phyloP scores from a whole-genome alignment of 1,139 yeast species.

The Zygosaccharomyces pseudobailii region DNA sequence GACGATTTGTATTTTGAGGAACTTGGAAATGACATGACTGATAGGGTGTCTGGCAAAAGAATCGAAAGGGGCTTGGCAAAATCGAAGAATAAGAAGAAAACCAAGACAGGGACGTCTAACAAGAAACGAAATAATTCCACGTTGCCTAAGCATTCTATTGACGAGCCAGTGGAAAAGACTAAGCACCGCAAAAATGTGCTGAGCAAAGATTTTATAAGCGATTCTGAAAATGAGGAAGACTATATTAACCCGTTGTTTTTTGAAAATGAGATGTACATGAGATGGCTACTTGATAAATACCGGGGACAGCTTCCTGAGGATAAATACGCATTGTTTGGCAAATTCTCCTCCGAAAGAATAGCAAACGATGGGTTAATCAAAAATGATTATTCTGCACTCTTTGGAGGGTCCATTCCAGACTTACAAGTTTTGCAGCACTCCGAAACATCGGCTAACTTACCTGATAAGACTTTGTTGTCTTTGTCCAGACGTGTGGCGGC shows the following conservation, averaged over 20 bases:
- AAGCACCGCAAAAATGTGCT: conserved; percentile 15
- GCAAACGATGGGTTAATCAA: conserved; percentile 18
- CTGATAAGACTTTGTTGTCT: conserved; percentile 16
- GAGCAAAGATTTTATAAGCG: conserved; percentile 32
- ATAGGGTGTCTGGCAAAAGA: conserved; percentile 5
- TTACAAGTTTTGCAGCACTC: conserved; percentile 10
- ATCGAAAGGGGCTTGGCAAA: conserved; percentile 25
- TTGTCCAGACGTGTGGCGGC: conserved; percentile 12
- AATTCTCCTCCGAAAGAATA: conserved; percentile 30
- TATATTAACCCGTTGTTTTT: conserved; percentile 26
- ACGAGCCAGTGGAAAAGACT: conserved; percentile 8
- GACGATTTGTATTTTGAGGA: conserved; percentile 29
- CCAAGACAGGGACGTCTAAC: conserved; percentile 8
- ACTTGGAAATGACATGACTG: conserved; percentile 10
- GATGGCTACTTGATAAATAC: conserved; percentile 29
- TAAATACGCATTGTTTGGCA: conserved; percentile 21
- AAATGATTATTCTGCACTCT: conserved; percentile 24
- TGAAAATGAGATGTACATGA: conserved; percentile 34
- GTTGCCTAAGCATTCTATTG: conserved; percentile 16
- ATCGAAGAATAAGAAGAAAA: conserved; percentile 15
- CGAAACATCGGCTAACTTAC: conserved; percentile 7
- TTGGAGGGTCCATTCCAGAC: conserved; percentile 28
- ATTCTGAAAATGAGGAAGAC: conserved; percentile 31
- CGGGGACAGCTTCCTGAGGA: conserved; percentile 26
- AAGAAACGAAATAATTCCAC: conserved; percentile 8